phyloP scores from a whole-genome alignment of 208 protist species.

The Leishmania lainsoni region DNA sequence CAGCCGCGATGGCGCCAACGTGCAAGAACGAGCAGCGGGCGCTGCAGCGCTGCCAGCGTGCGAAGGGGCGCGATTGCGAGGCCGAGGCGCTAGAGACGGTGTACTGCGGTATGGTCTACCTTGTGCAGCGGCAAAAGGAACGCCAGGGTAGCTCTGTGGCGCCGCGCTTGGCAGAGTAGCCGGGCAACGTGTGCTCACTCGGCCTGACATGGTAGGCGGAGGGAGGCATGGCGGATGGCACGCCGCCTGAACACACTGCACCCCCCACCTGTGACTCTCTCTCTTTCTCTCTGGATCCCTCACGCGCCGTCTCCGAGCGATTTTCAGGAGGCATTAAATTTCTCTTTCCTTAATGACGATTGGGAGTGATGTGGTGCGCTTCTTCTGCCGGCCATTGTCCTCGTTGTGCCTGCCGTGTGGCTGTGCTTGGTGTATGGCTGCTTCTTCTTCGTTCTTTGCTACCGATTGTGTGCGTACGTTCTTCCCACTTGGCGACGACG shows the following conservation, averaged over 20 bases:
- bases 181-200: background rate
- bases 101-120: conserved; percentile 85
- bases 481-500: background rate
- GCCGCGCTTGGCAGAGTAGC: conserved; percentile 9
- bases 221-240: background rate
- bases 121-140: conserved; percentile 69
- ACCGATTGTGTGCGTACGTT: background rate
- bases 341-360: background rate
- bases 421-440: background rate
- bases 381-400: background rate
- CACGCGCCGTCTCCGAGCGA: background rate
- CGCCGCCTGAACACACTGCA: background rate
- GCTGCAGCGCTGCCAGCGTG: conserved; percentile 57
- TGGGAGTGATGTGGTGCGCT: background rate
- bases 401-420: background rate
- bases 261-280: background rate
- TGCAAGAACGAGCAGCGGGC: conserved; percentile 66
- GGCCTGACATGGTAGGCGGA: background rate
- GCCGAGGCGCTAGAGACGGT: conserved; percentile 77
- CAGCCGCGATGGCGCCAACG: conserved; percentile 54
- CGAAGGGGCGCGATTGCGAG: conserved; percentile 67
- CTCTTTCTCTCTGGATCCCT: background rate
- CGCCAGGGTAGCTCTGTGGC: conserved; percentile 10
- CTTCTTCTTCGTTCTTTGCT: background rate
- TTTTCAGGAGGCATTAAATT: background rate